Evolutionary conservation across 1,284 basidiomycete species (phyloP).

Genomic region (Melampsora americana): DNA sequence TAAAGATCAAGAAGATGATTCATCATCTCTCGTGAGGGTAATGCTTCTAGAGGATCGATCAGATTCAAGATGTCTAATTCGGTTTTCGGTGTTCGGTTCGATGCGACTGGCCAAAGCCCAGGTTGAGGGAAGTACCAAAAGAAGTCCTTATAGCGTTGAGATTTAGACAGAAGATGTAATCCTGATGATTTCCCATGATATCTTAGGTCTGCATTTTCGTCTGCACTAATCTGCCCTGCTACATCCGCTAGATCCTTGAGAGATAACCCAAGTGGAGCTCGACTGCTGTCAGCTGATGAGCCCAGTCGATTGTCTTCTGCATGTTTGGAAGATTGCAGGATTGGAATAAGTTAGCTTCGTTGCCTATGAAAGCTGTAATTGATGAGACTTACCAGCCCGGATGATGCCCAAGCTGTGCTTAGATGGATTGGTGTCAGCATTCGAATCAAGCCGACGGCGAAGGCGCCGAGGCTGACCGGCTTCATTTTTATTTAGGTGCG

Average conservation of each 20-base stretch:
- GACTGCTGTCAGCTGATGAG: slow-evolving; percentile 22
- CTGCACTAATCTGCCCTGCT: slow-evolving; percentile 74
- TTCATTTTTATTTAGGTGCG: slow-evolving; percentile 1
- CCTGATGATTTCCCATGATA: slow-evolving; percentile 57
- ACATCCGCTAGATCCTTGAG: slow-evolving; percentile 63
- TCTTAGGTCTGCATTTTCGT: slow-evolving; percentile 73
- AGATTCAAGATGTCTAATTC: slow-evolving; percentile 54
- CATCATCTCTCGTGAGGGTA: slow-evolving; percentile 59
- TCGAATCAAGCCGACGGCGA: background rate
- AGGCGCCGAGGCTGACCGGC: slow-evolving; percentile 13
- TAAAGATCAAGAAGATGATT: slow-evolving; percentile 70
- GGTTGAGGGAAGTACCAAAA: slow-evolving; percentile 80
- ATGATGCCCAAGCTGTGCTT: background rate
- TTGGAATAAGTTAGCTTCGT: slow-evolving; percentile 37
- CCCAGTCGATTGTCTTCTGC: slow-evolving; percentile 45
- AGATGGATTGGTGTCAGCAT: background rate
- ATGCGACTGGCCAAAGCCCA: slow-evolving; percentile 72
- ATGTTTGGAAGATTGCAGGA: slow-evolving; percentile 44
- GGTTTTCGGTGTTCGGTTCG: slow-evolving; percentile 54
- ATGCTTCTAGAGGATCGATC: slow-evolving; percentile 54
- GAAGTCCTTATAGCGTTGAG: slow-evolving; percentile 69
- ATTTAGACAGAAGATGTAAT: slow-evolving; percentile 67
- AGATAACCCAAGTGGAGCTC: slow-evolving; percentile 10
- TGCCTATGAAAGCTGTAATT: too few relatives aligned
- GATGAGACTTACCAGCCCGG: background rate